phyloP scores from a whole-genome alignment of 78 protist genomes.

The Diacronema lutheri region DNA sequence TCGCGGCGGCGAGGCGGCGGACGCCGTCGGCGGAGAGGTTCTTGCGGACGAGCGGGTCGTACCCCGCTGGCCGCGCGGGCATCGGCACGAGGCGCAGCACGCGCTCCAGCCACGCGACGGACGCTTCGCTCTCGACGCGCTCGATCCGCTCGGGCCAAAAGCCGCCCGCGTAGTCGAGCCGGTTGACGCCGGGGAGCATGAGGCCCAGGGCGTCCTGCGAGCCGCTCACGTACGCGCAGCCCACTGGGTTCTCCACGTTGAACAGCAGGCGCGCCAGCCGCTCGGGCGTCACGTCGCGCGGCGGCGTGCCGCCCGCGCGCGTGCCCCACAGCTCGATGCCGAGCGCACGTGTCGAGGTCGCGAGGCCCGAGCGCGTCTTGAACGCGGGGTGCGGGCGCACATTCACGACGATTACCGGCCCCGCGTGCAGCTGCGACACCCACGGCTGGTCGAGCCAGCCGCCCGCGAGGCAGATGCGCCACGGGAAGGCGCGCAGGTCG shows the following conservation, averaged over 20 bases:
- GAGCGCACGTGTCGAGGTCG: slow-evolving; percentile 23
- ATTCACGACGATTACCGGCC: slow-evolving; percentile 12
- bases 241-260: slow-evolving; percentile 10
- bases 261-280: background rate
- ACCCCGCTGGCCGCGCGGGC: slow-evolving; percentile 26
- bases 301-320: no score
- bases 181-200: slow-evolving; percentile 31
- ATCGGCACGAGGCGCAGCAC: slow-evolving; percentile 35
- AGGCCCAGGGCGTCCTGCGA: slow-evolving; percentile 26
- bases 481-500: background rate
- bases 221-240: slow-evolving; percentile 11
- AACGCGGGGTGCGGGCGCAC: background rate
- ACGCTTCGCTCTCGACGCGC: background rate
- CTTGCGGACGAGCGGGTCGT: background rate
- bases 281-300: background rate
- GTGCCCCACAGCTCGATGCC: slow-evolving; percentile 33
- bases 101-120: slow-evolving; percentile 8
- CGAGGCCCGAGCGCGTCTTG: slow-evolving; percentile 32
- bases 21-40: background rate
- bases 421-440: background rate
- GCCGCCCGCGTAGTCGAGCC: slow-evolving; percentile 22
- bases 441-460: slow-evolving; percentile 49
- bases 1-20: background rate
- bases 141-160: background rate
- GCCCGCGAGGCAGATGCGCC: slow-evolving; percentile 38